Conservation (phyloP, 2,329 filamentous ascomycete genomes). For the Diaporthe eres region DNA sequence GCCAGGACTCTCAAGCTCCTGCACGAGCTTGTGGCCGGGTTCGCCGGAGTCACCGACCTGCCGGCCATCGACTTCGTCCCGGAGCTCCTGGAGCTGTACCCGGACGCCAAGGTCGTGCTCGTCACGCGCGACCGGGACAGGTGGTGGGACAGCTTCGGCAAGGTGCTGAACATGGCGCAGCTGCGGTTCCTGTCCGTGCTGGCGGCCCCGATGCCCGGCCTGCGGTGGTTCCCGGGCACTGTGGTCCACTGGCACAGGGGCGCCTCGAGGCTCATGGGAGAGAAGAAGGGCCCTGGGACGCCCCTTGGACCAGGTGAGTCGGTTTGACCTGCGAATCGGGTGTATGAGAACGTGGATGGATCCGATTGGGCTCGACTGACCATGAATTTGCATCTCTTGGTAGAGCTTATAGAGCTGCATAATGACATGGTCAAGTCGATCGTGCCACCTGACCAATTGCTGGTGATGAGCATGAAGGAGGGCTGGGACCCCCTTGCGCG, state of each 20-base stretch:
- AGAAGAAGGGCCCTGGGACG: slow-evolving; percentile 3
- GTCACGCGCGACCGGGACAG: slow-evolving; percentile 49
- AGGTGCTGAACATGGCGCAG: slow-evolving; percentile 1
- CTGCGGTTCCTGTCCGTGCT: slow-evolving; percentile 13
- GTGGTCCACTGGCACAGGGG: slow-evolving; percentile 9
- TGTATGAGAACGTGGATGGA: background rate
- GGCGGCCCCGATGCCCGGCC: slow-evolving; percentile 31
- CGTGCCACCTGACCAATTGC: slow-evolving; percentile 19
- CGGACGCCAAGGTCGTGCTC: slow-evolving; percentile 58
- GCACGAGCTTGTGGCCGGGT: slow-evolving; percentile 52
- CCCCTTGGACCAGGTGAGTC: slow-evolving; percentile 23
- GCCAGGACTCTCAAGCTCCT: slow-evolving; percentile 42
- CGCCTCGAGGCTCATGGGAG: background rate
- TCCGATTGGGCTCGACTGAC: background rate
- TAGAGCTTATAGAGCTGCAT: slow-evolving; percentile 34
- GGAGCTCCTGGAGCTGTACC: slow-evolving; percentile 59
- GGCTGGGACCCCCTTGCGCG: slow-evolving; percentile 27
- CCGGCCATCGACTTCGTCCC: slow-evolving; percentile 56
- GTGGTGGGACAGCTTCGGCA: slow-evolving; percentile 49
- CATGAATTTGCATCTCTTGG: background rate
- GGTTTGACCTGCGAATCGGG: background rate
- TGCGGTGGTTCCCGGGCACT: slow-evolving; percentile 12
- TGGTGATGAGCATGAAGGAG: slow-evolving; percentile 32
- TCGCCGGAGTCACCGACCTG: slow-evolving; percentile 57
- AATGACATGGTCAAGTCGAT: slow-evolving; percentile 21